Base-by-base conservation (phyloP, 164 flowering plant genomes). In the Taxillus chinensis region DNA sequence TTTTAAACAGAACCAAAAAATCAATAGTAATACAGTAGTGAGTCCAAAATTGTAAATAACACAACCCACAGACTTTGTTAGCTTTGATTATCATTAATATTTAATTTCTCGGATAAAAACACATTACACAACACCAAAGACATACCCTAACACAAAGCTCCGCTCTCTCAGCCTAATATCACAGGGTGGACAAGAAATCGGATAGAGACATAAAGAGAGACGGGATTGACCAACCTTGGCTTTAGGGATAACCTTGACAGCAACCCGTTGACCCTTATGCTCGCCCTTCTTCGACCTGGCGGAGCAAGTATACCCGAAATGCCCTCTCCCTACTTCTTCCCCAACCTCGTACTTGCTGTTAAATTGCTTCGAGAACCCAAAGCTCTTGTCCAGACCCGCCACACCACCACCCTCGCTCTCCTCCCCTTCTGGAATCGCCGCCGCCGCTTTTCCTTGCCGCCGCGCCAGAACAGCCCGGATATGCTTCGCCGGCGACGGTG, bases 401-500 rank as follows among this genome's bases (percentile, higher is more conserved):
- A 8, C 72, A 8, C 56, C 76, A n/a, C 59, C 82, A 42, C 62
- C 77, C 17, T 69, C 79, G 4, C 62, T 57, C 41, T 64, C 67
- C 15, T 43, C 77, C 16, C 62, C 79, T 49, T 77, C 83, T 57
- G 73, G 68, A 7, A 71, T 65, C 51, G 66, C 57, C 40, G 64
- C 63, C 59, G 59, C 59, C 71, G 70, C 77, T 66, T 49, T 52
- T 13, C 77, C 77, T 2, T 70, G 75, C 71, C 87, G 60, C 70
- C 77, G 54, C 68, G 76, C 68, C 60, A 80, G 63, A 60, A 77
- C 65, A 2, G 82, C 75, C 65, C 70, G 66, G 3, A 82, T 75
- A 72, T 82, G 89, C 76, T 80, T 82, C 50, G 89, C 89, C 62
- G 89, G 89, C 17, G 89, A 82, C 41, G 83, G 85, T 52, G 89